Evolutionary conservation across 495 filamentous ascomycete species (phyloP), one percentile per base, ranked within the genome.

Genomic region (Physcia stellaris): DNA sequence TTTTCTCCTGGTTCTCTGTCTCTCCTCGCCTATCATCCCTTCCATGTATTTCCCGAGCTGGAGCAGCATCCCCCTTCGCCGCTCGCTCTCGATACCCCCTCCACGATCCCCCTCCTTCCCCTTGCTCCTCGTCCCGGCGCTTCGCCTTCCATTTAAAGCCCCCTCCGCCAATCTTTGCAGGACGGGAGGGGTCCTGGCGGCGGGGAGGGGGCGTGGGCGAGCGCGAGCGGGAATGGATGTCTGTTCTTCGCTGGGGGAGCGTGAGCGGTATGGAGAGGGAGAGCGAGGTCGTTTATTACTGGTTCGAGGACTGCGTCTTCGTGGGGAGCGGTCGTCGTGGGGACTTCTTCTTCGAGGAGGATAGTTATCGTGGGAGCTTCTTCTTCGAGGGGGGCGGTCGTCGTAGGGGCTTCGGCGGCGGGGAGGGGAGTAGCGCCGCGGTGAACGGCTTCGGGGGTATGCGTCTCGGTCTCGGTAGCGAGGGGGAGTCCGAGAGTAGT

Each of bases 61-160:
- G 37, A 17, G 23, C 17, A 6, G 24, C 24, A 21, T 9, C n/a
- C 12, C 7, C 32, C 47, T 49, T 12, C 51, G 43, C 50, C 35
- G 56, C 41, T 42, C 53, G 53, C 17, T 68, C 61, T 39, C 73
- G 60, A 41, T 79, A 78, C 32, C 75, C 71, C 41, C 74, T 65
- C 60, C 24, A 13, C 37, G 21, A 3, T 47, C 33, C 2, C 26
- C 52, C 50, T 32, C 29, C 32, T 24, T 28, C n/a, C 48, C 58
- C 48, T 64, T 59, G 22, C 34, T 69, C 52, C 24, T 66, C 61
- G 42, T 64, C 58, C 20, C 61, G 62, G 40, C 67, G 61, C 54
- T 77, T 78, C 24, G 77, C 72, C 49, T 81, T 82, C 75, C 75
- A 82, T 34, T 63, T 67, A 54, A 80, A 78, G 0, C 75, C 75